phyloP scores from a whole-genome alignment of 2,329 filamentous ascomycete species.

The Pestalotiopsis fici region DNA sequence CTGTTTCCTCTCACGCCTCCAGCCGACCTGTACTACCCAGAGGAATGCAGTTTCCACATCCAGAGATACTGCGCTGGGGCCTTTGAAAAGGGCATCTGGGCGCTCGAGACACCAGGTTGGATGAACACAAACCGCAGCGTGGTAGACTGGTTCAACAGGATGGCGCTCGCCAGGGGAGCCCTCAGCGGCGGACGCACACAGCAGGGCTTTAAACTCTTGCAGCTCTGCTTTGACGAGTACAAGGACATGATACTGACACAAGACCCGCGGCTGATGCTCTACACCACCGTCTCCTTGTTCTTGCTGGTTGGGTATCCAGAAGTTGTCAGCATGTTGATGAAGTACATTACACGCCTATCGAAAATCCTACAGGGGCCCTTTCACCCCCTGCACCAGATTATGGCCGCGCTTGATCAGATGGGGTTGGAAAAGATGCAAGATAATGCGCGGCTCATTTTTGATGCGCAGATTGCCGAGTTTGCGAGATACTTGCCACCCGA shows the following conservation, averaged over 20 bases:
- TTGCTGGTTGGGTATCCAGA: conserved; percentile 3
- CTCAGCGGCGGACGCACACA: not conserved
- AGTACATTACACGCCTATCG: conserved; percentile 1
- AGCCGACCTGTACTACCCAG: not conserved
- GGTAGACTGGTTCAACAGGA: conserved; percentile 6
- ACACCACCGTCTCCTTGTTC: not conserved
- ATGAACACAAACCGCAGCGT: not conserved
- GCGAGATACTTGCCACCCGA: not conserved
- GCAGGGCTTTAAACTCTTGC: conserved; percentile 8
- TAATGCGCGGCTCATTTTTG: conserved; percentile 1
- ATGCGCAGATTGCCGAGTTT: conserved; percentile 3
- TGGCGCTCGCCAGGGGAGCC: not conserved
- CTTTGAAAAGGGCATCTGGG: conserved; percentile 4
- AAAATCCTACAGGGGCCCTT: conserved; percentile 1
- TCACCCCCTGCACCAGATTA: conserved; percentile 6
- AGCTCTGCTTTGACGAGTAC: conserved; percentile 6
- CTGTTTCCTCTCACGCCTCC: conserved; percentile 8
- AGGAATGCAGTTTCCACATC: conserved; percentile 5
- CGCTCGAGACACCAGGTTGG: not conserved
- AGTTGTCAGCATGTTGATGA: conserved; percentile 3
- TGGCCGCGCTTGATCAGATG: not conserved
- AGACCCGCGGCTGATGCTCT: conserved; percentile 7
- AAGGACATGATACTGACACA: conserved; percentile 4
- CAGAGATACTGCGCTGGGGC: conserved; percentile 1
- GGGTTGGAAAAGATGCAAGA: not conserved